Base-by-base conservation (phyloP, 2,329 filamentous ascomycete genomes). In the Diaporthe velutina region DNA sequence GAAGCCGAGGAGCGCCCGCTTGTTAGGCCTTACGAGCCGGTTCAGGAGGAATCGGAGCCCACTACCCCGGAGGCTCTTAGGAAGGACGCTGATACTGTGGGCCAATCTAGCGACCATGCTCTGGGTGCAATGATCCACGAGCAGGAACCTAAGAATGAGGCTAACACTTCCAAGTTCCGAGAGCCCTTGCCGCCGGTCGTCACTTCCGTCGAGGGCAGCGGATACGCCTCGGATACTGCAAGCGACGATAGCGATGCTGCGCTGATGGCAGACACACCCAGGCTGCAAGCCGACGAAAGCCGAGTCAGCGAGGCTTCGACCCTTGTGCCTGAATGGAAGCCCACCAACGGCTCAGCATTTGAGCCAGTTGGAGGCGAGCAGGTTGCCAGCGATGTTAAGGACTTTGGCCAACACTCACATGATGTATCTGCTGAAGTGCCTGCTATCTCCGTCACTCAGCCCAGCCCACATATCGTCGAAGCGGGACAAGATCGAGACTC, bases 101-200 rank as follows among this genome's bases (percentile, higher is more conserved):
- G 87, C 3, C 83, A 86, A 54, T 93, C 92, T 4, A 91, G 84
- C 75, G 93, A 94, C 78, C 86, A 90, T 77, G 88, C 85, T 3
- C 82, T 92, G 71, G 92, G 90, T 4, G 84, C 86, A 7, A 82
- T 93, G 7, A 78, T 93, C 19, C 87, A 90, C 58, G 90, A 93
- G 68, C 85, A 88, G 64, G 85, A 84, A 6, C 83, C 86, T 4
- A 89, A 87, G 76, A 88, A 89, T 74, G 84, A 85, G 61, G 88
- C 90, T 35, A 91, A 91, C 74, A 90, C 87, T 17, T 89, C 89
- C 10, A 87, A 87, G 77, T 88, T 87, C 76, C 86, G 90, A 70
- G 90, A 94, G 76, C 93, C 94, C 22, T 81, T 95, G 45, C 92
- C 94, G 6, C 93, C 93, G 1, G 88, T 94, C 22, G 91, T 94